Base-by-base conservation (phyloP, 1,284 basidiomycete species). In the Dichomitus squalens region DNA sequence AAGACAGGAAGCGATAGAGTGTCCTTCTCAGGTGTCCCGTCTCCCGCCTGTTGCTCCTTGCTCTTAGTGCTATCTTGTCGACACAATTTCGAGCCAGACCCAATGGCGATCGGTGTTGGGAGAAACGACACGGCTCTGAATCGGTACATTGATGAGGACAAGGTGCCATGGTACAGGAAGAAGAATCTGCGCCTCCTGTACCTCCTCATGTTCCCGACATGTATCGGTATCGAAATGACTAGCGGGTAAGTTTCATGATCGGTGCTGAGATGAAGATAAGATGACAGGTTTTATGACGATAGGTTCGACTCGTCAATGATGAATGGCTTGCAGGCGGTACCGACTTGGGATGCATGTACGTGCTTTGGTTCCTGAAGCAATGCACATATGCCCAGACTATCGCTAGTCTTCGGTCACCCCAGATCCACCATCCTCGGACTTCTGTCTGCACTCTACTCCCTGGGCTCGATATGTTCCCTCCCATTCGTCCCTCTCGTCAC, bases 401-500 rank as follows among this genome's bases (percentile, higher is more conserved):
- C 14, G 3, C 1, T 50, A 83, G 82, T 79, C 68, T 84, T 79
- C 66, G 60, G 79, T 51, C 71, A 74, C 29, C 82, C 82, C 16
- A 72, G 78, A n/a, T 80, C 78, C 4, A 74, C 78, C 2, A 72
- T 81, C 8, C 74, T 84, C 7, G 82, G 81, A 21, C 68, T 82
- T 4, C 80, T 83, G 70, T 81, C 79, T 3, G 76, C 81, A 0
- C 77, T 82, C 58, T 83, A 83, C 61, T 83, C 80, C 8, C 76
- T 84, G 4, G 83, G 83, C 1, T 82, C 82, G 0, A 79, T 85
- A 38, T 64, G 75, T 9, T 78, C 79, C 3, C 84, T 84, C 63
- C 86, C 86, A 4, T 81, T 88, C 66, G 79, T 85, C 0, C 87
- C 87, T 0, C 85, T 85, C 64, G 61, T 88, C 21, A 79, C 86